Conservation (phyloP, 169 alveolate genomes). For the Plasmodium billcollinsi region DNA sequence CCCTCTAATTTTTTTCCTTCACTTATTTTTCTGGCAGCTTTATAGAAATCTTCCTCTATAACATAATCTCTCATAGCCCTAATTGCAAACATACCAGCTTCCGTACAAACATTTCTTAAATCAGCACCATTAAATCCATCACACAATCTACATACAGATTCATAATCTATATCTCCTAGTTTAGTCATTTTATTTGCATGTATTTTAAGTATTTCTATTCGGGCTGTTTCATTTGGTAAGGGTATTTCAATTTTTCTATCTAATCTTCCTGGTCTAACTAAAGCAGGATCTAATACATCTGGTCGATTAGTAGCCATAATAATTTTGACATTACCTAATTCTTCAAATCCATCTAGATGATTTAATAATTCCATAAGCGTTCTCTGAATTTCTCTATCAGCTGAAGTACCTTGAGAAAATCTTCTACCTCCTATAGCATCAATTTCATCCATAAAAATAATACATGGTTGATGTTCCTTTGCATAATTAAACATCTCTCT, state of each 20-base stretch:
- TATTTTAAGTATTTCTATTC: conserved; percentile 96
- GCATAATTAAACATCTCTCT: conserved; percentile 99
- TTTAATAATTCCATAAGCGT: conserved; percentile 97
- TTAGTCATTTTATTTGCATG: conserved; percentile 96
- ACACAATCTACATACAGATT: conserved; percentile 95
- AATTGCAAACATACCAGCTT: conserved; percentile 97
- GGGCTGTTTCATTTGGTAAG: conserved; percentile 97
- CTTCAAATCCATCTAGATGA: conserved; percentile 99
- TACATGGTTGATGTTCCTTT: conserved; percentile 98
- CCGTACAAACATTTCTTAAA: conserved; percentile 99
- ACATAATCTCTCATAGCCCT: conserved; percentile 98
- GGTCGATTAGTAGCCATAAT: conserved; percentile 99
- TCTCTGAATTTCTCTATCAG: conserved; percentile 99
- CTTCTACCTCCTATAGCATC: conserved; percentile 99
- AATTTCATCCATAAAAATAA: conserved; percentile 99
- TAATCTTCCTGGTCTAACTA: conserved; percentile 99
- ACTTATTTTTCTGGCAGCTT: conserved; percentile 96
- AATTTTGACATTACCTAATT: conserved; percentile 98
- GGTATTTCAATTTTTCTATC: conserved; percentile 99
- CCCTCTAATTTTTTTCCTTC: conserved; percentile 98
- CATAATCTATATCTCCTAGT: conserved; percentile 96
- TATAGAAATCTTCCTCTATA: conserved; percentile 98
- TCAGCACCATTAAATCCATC: conserved; percentile 99
- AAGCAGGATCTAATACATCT: conserved; percentile 99
- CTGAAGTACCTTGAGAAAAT: conserved; percentile 98